phyloP scores from a whole-genome alignment of 768 basidiomycete species.

The Suillus luteus region DNA sequence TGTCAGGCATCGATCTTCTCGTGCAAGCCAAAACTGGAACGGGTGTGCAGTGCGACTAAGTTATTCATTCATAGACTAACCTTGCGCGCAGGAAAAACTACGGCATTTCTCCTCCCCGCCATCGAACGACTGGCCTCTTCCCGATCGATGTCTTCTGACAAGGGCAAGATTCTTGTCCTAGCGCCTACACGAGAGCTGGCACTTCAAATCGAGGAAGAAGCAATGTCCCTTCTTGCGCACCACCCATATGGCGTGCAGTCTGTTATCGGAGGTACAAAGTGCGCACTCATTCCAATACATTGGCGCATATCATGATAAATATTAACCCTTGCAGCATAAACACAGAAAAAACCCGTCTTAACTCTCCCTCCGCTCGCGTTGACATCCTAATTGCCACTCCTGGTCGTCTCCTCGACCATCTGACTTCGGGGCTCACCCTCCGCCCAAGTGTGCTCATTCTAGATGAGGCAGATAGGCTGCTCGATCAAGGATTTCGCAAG shows the following conservation, averaged over 20 bases:
- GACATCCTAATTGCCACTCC: slow-evolving; percentile 75
- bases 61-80: not conserved
- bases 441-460: slow-evolving; percentile 43
- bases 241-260: slow-evolving; percentile 46
- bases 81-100: slow-evolving; percentile 54
- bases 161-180: slow-evolving; percentile 52
- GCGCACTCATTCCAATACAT: slow-evolving; percentile 16
- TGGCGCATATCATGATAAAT: slow-evolving; percentile 14
- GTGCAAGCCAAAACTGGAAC: slow-evolving; percentile 64
- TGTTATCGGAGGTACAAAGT: slow-evolving; percentile 61
- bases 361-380: slow-evolving; percentile 27
- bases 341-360: slow-evolving; percentile 29
- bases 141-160: slow-evolving; percentile 37
- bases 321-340: slow-evolving; percentile 21
- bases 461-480: slow-evolving; percentile 75
- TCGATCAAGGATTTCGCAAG: slow-evolving; percentile 73
- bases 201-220: slow-evolving; percentile 65
- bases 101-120: slow-evolving; percentile 76
- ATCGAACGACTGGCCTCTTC: slow-evolving; percentile 56
- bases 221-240: slow-evolving; percentile 44
- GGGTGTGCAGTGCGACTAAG: slow-evolving; percentile 38
- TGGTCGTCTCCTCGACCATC: slow-evolving; percentile 72
- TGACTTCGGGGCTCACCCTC: slow-evolving; percentile 32
- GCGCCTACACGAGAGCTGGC: slow-evolving; percentile 78
- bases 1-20: slow-evolving; percentile 46